These are phyloP conservation scores for Orychophragmus violaceus DNA, from an alignment of 345 rosid genomes.

Conservation along the genomic window DNA sequence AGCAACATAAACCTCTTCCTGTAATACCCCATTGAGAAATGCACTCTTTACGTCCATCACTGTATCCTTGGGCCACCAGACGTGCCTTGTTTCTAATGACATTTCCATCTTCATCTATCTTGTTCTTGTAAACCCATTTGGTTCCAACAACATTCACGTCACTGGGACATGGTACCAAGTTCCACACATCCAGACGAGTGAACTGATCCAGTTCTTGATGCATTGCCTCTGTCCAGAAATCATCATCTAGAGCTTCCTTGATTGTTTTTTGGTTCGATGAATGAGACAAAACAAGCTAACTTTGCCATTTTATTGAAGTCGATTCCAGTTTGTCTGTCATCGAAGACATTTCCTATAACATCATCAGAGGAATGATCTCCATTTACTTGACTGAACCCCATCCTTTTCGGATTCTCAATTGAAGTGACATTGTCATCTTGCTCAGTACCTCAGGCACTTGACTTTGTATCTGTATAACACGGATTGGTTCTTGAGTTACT, in stretches of 20 bases:
- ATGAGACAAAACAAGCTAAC: not conserved
- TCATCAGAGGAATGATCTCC: not conserved
- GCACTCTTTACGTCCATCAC: too few relatives aligned
- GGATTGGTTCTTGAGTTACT: too few relatives aligned
- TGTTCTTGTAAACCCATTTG: not conserved
- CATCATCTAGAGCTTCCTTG: not conserved
- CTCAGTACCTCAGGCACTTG: too few relatives aligned
- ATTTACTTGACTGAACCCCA: not conserved
- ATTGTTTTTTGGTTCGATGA: not conserved
- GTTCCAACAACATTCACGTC: not conserved
- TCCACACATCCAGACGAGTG: accelerated
- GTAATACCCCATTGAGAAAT: too few relatives aligned
- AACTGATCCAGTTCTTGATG: not conserved
- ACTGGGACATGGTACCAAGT: accelerated
- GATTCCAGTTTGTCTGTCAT: not conserved
- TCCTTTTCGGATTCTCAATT: too few relatives aligned
- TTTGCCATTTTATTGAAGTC: not conserved
- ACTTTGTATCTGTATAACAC: too few relatives aligned
- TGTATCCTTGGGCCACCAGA: not conserved
- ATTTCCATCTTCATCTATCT: not conserved
- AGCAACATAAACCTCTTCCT: too few relatives aligned
- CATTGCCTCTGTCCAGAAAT: not conserved
- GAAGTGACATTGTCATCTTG: too few relatives aligned
- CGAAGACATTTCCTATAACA: too few relatives aligned
- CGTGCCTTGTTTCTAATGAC: not conserved